Conservation (phyloP, 2,329 filamentous ascomycete species). For the Fusarium marasasianum region DNA sequence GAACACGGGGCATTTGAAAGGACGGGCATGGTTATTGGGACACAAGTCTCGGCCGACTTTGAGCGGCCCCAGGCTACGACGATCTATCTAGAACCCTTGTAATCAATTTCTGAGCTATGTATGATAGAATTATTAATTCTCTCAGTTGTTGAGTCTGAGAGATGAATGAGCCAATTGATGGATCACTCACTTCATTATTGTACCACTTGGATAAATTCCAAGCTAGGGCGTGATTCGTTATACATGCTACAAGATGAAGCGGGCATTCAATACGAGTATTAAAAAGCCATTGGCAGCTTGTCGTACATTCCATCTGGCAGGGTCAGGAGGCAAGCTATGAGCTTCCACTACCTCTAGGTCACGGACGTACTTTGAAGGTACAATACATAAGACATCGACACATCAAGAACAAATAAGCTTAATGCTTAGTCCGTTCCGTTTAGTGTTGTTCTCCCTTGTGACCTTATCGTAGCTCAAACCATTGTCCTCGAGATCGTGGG, state of each 20-base stretch:
- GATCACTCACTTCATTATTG: not conserved
- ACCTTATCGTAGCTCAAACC: not conserved
- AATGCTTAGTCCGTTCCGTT: not conserved
- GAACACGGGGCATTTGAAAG: constrained; percentile 43
- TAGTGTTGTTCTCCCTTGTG: not conserved
- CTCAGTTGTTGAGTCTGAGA: constrained; percentile 9
- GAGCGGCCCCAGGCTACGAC: constrained; percentile 40
- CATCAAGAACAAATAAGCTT: not conserved
- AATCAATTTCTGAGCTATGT: constrained; percentile 45
- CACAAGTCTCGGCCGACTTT: constrained; percentile 40
- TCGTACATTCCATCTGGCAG: not conserved
- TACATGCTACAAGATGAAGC: not conserved
- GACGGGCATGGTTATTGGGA: constrained; percentile 44
- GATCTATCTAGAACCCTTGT: constrained; percentile 46
- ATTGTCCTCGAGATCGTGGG: not conserved
- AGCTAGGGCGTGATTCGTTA: not conserved
- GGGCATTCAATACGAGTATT: not conserved
- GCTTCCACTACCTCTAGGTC: not conserved
- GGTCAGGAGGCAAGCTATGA: not conserved
- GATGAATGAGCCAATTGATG: constrained; percentile 35
- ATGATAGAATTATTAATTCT: constrained; percentile 41
- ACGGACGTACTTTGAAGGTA: not conserved
- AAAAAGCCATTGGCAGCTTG: not conserved
- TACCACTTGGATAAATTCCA: not conserved
- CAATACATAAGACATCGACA: not conserved